Evolutionary conservation across 1,139 yeast genomes (phyloP).

Genomic region (Pichia norvegensis): DNA sequence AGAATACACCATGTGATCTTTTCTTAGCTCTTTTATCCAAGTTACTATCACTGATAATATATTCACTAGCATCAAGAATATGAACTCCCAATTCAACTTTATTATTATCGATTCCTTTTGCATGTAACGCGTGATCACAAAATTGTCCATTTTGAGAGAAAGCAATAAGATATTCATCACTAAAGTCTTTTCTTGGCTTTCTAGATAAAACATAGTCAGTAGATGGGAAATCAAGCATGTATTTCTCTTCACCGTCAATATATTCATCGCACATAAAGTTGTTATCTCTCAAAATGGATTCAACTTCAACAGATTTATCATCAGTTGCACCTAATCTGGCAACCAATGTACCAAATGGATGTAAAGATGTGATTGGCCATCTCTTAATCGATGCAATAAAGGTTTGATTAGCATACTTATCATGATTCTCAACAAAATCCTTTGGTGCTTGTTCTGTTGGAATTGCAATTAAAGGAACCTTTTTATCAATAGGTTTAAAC

Average conservation of each 20-base stretch:
- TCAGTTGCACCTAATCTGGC: conserved; percentile 80
- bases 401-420: conserved; percentile 66
- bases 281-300: conserved; percentile 85
- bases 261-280: conserved; percentile 87
- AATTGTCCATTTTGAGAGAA: conserved; percentile 52
- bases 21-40: conserved; percentile 87
- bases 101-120: conserved; percentile 49
- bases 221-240: conserved; percentile 25
- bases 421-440: conserved; percentile 91
- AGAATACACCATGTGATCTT: conserved; percentile 80
- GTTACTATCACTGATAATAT: conserved; percentile 60
- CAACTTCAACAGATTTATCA: conserved; percentile 73
- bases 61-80: conserved; percentile 69
- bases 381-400: conserved; percentile 94
- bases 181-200: conserved; percentile 47
- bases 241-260: conserved; percentile 37
- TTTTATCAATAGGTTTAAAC: conserved; percentile 97
- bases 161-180: conserved; percentile 58
- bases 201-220: conserved; percentile 27
- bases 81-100: conserved; percentile 73
- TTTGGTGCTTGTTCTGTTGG: conserved; percentile 98
- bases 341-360: conserved; percentile 92
- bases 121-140: conserved; percentile 76
- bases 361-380: conserved; percentile 98
- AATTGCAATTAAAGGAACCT: conserved; percentile 94